Percentiles rank a stretch among this genome's conserved stretches.
Conservation (phyloP, 2,329 filamentous ascomycete species). For the Pseudonectria foliicola region DNA sequence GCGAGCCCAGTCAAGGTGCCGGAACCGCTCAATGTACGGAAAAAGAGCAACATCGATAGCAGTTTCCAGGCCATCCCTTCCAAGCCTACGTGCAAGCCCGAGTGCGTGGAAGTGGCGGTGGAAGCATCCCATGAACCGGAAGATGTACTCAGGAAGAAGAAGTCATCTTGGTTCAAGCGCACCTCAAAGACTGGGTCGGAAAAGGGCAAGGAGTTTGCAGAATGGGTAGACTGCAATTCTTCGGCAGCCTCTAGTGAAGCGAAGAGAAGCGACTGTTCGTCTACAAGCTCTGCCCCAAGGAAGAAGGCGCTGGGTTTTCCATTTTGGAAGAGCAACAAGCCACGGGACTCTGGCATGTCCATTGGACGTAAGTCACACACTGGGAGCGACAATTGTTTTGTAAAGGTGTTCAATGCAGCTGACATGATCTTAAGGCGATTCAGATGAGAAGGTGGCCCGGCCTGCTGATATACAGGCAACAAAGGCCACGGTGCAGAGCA, state of each 20-base stretch:
- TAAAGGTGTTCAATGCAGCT: no score
- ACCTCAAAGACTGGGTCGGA: constrained; percentile 31
- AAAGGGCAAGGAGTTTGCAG: constrained; percentile 14
- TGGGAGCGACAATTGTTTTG: no score
- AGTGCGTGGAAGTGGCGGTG: constrained; percentile 5
- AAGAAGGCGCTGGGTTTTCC: constrained; percentile 47
- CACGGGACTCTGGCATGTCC: constrained; percentile 37
- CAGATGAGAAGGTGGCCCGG: constrained; percentile 8
- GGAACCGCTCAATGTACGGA: constrained; percentile 35
- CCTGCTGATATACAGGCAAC: constrained; percentile 12
- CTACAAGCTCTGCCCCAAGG: constrained; percentile 28
- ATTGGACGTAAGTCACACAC: constrained; percentile 37
- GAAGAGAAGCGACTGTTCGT: constrained; percentile 18
- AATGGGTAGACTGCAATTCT: constrained; percentile 22
- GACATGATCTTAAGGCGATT: constrained; percentile 4
- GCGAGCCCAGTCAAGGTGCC: constrained; percentile 28
- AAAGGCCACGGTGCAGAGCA: constrained; percentile 10
- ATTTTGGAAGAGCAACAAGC: constrained; percentile 48
- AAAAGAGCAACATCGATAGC: constrained; percentile 25
- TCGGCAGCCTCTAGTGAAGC: constrained; percentile 17
- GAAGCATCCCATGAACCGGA: constrained; percentile 13
- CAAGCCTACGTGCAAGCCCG: constrained; percentile 9
- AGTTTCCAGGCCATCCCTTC: constrained; percentile 14
- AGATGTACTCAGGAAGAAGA: constrained; percentile 34
- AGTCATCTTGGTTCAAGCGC: constrained; percentile 45